Evolutionary conservation across 228 moss, liverwort and hornwort species (phyloP).

Genomic region (Sphagnum fallax): DNA sequence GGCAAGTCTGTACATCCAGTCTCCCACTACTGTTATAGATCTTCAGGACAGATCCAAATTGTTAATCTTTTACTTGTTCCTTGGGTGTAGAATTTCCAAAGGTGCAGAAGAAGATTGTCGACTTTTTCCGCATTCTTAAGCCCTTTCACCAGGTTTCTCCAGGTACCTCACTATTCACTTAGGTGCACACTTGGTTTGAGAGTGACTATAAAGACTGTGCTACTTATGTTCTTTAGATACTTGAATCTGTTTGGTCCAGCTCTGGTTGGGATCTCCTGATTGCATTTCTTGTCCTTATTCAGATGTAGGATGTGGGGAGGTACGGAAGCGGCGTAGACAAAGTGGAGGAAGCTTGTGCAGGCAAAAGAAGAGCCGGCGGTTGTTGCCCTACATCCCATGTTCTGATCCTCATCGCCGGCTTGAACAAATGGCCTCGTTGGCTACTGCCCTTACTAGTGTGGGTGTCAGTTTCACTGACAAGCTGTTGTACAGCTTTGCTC

Average conservation of each 20-base stretch:
- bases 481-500: conserved; percentile 70
- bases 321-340: conserved; percentile 57
- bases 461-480: conserved; percentile 82
- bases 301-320: conserved; percentile 18
- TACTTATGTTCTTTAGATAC: too few relatives aligned
- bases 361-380: conserved; percentile 67
- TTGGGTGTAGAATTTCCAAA: conserved; percentile 67
- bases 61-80: neutral
- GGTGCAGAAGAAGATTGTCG: conserved; percentile 80
- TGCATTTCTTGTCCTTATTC: too few relatives aligned
- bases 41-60: neutral
- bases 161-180: conserved; percentile 9
- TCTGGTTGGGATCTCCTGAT: too few relatives aligned
- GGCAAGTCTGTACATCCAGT: neutral
- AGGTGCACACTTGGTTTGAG: too few relatives aligned
- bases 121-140: conserved; percentile 88
- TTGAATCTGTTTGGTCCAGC: too few relatives aligned
- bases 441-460: conserved; percentile 75
- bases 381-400: conserved; percentile 63
- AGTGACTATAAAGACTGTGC: too few relatives aligned
- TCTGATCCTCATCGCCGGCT: conserved; percentile 57
- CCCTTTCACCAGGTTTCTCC: conserved; percentile 11
- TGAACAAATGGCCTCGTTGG: conserved; percentile 90
- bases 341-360: conserved; percentile 46
- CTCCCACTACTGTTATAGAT: neutral